Conservation (phyloP, 163 green algal genomes). For the Volvox carteri region DNA sequence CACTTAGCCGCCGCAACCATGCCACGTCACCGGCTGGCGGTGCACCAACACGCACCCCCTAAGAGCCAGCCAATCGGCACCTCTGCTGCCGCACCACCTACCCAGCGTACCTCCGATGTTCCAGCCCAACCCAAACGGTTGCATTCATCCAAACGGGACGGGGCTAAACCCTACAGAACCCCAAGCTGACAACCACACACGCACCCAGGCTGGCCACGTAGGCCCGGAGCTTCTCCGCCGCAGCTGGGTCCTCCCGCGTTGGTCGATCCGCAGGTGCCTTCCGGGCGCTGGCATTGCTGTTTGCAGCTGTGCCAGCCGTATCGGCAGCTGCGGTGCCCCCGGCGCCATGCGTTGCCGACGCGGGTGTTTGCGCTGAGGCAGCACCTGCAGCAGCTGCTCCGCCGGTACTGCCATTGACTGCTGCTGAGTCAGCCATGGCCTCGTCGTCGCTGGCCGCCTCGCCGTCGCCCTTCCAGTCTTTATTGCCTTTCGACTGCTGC, state of each 20-base stretch:
- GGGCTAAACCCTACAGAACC: no score
- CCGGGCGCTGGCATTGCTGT: background rate
- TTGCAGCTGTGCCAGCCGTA: background rate
- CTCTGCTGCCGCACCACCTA: no score
- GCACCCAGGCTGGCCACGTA: constrained; percentile 55
- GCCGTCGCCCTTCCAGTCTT: background rate
- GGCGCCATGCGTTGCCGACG: background rate
- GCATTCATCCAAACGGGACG: no score
- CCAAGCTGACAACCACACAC: no score
- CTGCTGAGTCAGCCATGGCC: background rate
- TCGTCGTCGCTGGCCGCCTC: background rate
- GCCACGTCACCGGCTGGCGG: no score
- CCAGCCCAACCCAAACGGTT: no score
- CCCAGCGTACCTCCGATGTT: no score
- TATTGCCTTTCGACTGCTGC: background rate
- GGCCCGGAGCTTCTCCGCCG: constrained; percentile 39
- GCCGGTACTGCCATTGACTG: background rate
- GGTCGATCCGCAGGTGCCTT: constrained; percentile 17
- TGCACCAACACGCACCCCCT: no score
- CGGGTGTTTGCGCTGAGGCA: background rate
- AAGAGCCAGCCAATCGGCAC: no score
- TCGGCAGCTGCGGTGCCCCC: background rate
- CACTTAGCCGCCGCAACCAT: no score
- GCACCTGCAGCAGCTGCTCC: background rate
- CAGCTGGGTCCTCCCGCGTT: constrained; percentile 11